Evolutionary conservation across 352 stramenopile genomes (phyloP).

Genomic region (Phytophthora colocasiae): DNA sequence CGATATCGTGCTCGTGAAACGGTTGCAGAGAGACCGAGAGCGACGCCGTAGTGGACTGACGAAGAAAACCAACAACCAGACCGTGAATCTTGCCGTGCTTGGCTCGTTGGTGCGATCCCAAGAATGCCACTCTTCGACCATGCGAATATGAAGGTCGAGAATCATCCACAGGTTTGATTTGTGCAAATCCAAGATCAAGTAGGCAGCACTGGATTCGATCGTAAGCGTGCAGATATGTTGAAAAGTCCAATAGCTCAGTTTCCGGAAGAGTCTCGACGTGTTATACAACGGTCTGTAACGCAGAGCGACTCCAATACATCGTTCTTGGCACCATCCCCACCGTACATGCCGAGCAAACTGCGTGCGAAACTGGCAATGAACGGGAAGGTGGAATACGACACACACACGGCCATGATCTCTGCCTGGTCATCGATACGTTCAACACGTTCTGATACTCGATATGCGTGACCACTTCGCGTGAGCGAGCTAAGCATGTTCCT

Average conservation of each 20-base stretch:
- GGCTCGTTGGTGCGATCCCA: too few species aligned
- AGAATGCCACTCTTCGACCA: slow-evolving; percentile 78
- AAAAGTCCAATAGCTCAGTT: slow-evolving; percentile 82
- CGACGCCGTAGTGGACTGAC: too few species aligned
- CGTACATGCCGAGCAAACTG: slow-evolving; percentile 75
- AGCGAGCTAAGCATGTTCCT: slow-evolving; percentile 74
- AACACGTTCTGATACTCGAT: slow-evolving; percentile 66
- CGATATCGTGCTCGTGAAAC: too few species aligned
- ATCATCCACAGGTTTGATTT: slow-evolving; percentile 87
- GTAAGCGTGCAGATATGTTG: slow-evolving; percentile 84
- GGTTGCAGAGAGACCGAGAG: too few species aligned
- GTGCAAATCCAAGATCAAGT: slow-evolving; percentile 82
- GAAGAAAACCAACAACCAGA: too few species aligned
- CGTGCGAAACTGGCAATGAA: slow-evolving; percentile 88
- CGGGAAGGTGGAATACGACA: slow-evolving; percentile 85
- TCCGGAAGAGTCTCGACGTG: slow-evolving; percentile 71
- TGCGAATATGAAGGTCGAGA: slow-evolving; percentile 72
- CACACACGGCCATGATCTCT: slow-evolving; percentile 74
- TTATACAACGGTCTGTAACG: slow-evolving; percentile 67
- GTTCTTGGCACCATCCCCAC: slow-evolving; percentile 71
- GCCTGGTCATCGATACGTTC: slow-evolving; percentile 76
- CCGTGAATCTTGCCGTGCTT: too few species aligned
- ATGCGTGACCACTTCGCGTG: slow-evolving; percentile 63
- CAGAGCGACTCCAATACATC: slow-evolving; percentile 62
- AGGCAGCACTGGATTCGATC: slow-evolving; percentile 73